Conservation (phyloP, 2,329 filamentous ascomycete species). For the Cordyceps fumosorosea region DNA sequence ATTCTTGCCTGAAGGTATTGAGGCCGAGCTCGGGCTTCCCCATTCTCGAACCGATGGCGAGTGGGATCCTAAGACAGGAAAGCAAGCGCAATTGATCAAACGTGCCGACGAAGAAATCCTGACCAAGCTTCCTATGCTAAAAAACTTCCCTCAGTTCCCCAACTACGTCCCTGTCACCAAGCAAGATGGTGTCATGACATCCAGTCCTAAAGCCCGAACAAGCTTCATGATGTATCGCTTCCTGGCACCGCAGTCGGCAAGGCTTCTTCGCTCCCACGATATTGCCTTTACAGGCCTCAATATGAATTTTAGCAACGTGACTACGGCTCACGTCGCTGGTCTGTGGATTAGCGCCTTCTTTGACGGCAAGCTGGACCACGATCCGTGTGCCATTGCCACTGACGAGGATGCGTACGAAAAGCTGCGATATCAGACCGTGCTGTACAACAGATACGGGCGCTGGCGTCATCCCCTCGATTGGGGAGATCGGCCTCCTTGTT, state of each 20-base stretch:
- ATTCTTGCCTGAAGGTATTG: constrained; percentile 43
- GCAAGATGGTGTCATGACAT: constrained; percentile 30
- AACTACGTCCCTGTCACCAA: constrained; percentile 37
- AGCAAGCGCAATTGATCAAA: constrained; percentile 28
- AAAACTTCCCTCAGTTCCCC: constrained; percentile 41
- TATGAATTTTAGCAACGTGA: constrained; percentile 33
- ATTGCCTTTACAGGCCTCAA: constrained; percentile 39
- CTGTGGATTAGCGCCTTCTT: constrained; percentile 60
- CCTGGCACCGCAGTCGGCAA: constrained; percentile 33
- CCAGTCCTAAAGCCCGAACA: constrained; percentile 26
- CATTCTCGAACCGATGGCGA: constrained; percentile 24
- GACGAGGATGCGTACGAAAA: constrained; percentile 28
- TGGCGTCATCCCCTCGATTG: constrained; percentile 64
- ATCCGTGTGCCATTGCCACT: constrained; percentile 11
- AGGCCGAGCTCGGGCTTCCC: constrained; percentile 43
- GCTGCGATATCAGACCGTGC: constrained; percentile 48
- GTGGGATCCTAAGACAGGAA: constrained; percentile 9
- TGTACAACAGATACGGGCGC: constrained; percentile 61
- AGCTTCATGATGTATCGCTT: constrained; percentile 38
- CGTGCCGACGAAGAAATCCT: constrained; percentile 49
- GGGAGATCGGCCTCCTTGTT: constrained; percentile 54
- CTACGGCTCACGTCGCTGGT: constrained; percentile 38
- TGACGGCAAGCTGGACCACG: constrained; percentile 15
- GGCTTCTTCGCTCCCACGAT: constrained; percentile 30
- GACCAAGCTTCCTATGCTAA: constrained; percentile 44